Base-by-base conservation (phyloP, 495 filamentous ascomycete species). In the Aspergillus nidulans region DNA sequence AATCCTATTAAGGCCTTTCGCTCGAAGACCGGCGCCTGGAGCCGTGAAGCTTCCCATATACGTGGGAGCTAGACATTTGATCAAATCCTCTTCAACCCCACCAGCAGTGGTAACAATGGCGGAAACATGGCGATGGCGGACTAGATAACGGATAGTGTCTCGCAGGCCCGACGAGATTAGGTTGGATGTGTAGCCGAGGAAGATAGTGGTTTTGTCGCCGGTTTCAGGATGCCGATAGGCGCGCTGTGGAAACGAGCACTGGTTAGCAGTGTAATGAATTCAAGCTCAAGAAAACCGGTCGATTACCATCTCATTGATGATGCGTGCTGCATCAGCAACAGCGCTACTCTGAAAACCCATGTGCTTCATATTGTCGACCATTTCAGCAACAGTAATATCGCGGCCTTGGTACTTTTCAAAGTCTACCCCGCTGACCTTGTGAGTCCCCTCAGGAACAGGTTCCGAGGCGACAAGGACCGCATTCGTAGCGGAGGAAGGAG, bases 81-180 rank as follows among this genome's bases (percentile, higher is more conserved):
- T 97, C 41, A 99, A 79, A 66, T 97, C 94, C 69, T 99, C 94
- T 69, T 99, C 94, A 28, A 99, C 81, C 4, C 92, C 95, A n/a
- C 94, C 94, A 0, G 95, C 94, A 2, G 94, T 95, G 15, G 92
- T 95, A 53, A 99, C 95, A 58, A 97, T 88, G 53, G 86, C 88
- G 1, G 89, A 91, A 54, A 97, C 84, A 66, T 97, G 92, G 30
- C 83, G 81, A 71, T 97, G 90, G 68, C 96, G 81, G 12, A 95
- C 92, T 1, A 97, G 81, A 69, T 90, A 97, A 20, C 95, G 88
- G 60, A 99, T 73, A 21, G 90, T 94, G 57, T 94, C 90, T 18
- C 94, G 82, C 3, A 99, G 80, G 12, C 95, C 94, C 18, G 92
- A 97, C 1, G 94, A 97, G 60, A 98, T 95, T 51, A 99, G 77